phyloP scores from a whole-genome alignment of 108 stramenopile genomes.

The Pseudonitzschia multiseries region DNA sequence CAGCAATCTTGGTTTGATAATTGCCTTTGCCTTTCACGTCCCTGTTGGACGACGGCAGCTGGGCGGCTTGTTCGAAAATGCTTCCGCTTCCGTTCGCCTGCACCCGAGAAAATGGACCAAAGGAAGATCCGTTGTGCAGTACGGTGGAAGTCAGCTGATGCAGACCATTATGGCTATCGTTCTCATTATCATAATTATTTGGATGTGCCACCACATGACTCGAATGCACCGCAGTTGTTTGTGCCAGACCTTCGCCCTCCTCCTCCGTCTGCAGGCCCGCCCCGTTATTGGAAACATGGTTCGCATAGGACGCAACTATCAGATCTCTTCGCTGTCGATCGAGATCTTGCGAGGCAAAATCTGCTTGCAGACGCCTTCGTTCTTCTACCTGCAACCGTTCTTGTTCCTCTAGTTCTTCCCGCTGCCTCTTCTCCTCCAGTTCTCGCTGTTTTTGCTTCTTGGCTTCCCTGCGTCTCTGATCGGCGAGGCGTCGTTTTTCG shows the following conservation, averaged over 20 bases:
- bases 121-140: background rate
- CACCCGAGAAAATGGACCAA: background rate
- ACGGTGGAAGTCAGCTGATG: background rate
- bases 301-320: slow-evolving; percentile 24
- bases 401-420: slow-evolving; percentile 23
- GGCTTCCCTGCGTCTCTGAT: slow-evolving; percentile 49
- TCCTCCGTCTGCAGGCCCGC: slow-evolving; percentile 11
- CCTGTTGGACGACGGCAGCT: background rate
- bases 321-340: slow-evolving; percentile 17
- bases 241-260: background rate
- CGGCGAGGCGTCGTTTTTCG: slow-evolving; percentile 55
- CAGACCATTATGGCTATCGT: no score
- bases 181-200: no score
- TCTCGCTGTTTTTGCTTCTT: slow-evolving; percentile 47
- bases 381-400: slow-evolving; percentile 19
- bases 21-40: no score
- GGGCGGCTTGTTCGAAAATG: background rate
- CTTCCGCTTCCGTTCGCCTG: background rate
- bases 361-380: slow-evolving; percentile 19
- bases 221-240: background rate
- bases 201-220: background rate
- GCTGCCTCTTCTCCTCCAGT: slow-evolving; percentile 38
- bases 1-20: no score
- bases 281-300: background rate
- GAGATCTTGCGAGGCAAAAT: slow-evolving; percentile 16